Conservation (phyloP, 2,329 filamentous ascomycete species). For the Trichoderma atroviride region DNA sequence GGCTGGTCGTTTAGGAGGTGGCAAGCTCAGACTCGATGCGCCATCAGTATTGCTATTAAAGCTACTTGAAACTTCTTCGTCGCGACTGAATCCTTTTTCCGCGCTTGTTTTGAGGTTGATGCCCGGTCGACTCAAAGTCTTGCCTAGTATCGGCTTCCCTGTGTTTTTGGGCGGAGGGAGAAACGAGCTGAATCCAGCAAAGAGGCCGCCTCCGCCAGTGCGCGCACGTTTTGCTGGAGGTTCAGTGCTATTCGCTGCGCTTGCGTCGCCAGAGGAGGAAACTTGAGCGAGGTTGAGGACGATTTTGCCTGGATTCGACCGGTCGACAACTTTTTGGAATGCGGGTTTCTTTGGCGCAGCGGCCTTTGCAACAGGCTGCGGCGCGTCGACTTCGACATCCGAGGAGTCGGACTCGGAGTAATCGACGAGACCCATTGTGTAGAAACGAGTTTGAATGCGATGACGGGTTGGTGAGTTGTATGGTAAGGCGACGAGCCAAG, state of each 20-base stretch:
- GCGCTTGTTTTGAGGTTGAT: conserved; percentile 81
- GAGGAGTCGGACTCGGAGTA: conserved; percentile 87
- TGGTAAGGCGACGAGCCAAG: not conserved
- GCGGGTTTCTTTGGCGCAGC: conserved; percentile 54
- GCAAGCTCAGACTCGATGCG: conserved; percentile 39
- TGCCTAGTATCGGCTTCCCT: conserved; percentile 37
- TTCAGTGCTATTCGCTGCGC: conserved; percentile 32
- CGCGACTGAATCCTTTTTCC: conserved; percentile 77
- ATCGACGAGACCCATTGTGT: conserved; percentile 73
- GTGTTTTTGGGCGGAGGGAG: conserved; percentile 79
- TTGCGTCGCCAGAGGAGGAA: conserved; percentile 44
- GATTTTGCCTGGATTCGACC: conserved; percentile 81
- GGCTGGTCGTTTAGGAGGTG: conserved; percentile 45
- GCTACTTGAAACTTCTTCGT: conserved; percentile 37
- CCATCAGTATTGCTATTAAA: conserved; percentile 28
- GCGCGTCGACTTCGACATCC: conserved; percentile 56
- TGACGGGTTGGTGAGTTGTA: not conserved
- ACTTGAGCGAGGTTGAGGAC: conserved; percentile 72
- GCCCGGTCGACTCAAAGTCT: conserved; percentile 31
- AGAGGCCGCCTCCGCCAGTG: conserved; percentile 58
- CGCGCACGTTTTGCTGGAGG: conserved; percentile 72
- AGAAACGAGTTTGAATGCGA: not conserved
- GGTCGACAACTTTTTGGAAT: conserved; percentile 80
- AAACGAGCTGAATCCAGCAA: conserved; percentile 83
- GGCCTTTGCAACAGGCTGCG: conserved; percentile 38